Percentiles rank a stretch among this genome's conserved stretches.
These are phyloP conservation scores for Larix kaempferi DNA, from an alignment of 75 land plant species.

Conservation along the genomic window DNA sequence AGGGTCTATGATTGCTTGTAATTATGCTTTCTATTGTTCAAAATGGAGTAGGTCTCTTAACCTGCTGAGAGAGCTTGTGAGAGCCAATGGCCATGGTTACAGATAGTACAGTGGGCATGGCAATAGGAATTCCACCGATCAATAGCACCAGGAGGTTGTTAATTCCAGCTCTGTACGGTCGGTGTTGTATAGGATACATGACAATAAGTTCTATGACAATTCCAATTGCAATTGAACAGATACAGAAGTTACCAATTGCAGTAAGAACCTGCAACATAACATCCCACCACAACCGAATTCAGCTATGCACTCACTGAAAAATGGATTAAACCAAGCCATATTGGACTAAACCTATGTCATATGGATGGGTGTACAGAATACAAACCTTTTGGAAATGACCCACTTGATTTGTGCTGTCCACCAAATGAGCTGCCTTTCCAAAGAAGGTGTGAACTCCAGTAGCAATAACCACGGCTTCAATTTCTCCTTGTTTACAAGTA, in stretches of 20 bases:
- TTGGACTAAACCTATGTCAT: no score
- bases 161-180: slow-evolving; percentile 52
- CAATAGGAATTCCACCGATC: slow-evolving; percentile 84
- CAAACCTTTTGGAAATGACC: slow-evolving; percentile 63
- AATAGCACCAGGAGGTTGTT: slow-evolving; percentile 70
- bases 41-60: not conserved
- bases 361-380: not conserved
- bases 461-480: slow-evolving; percentile 65
- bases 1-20: not conserved
- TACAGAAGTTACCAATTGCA: slow-evolving; percentile 80
- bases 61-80: slow-evolving; percentile 69
- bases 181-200: slow-evolving; percentile 69
- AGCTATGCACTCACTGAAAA: not conserved
- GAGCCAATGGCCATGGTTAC: slow-evolving; percentile 92
- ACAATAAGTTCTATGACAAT: slow-evolving; percentile 60
- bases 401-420: slow-evolving; percentile 51
- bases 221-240: slow-evolving; percentile 67
- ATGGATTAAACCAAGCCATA: no score
- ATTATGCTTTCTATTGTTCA: not conserved
- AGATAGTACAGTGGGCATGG: slow-evolving; percentile 82
- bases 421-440: slow-evolving; percentile 72
- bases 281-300: not conserved
- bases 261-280: slow-evolving; percentile 54
- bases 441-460: slow-evolving; percentile 81
- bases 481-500: slow-evolving; percentile 62